These are phyloP conservation scores for Fistulinella cinereoalba DNA, from an alignment of 1,284 basidiomycete species.

Conservation along the genomic window DNA sequence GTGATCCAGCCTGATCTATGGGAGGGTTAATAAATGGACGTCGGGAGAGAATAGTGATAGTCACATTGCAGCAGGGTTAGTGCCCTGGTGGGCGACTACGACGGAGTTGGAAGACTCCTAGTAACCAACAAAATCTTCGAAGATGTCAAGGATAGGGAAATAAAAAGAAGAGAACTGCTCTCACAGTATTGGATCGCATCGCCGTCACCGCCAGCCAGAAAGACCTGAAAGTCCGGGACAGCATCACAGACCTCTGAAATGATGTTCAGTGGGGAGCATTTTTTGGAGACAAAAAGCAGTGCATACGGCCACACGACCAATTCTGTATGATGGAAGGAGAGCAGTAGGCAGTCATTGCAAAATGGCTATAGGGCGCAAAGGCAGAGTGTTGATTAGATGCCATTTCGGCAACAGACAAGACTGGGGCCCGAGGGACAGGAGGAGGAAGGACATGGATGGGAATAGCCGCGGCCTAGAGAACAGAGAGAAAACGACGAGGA, in stretches of 20 bases:
- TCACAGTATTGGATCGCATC: constrained; percentile 38
- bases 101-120: constrained; percentile 28
- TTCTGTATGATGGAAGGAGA: constrained; percentile 35
- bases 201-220: constrained; percentile 40
- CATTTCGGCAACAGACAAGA: constrained; percentile 32
- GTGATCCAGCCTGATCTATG: constrained; percentile 32
- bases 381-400: constrained; percentile 35
- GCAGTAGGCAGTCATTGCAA: constrained; percentile 55
- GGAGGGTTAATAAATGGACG: background rate
- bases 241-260: constrained; percentile 35
- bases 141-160: background rate
- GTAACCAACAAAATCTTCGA: constrained; percentile 38
- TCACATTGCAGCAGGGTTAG: constrained; percentile 31
- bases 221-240: constrained; percentile 35
- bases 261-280: constrained; percentile 2
- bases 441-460: constrained; percentile 7
- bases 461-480: too few relatives aligned
- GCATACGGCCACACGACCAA: constrained; percentile 47
- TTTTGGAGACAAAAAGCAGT: constrained; percentile 4
- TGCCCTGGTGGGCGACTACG: constrained; percentile 37
- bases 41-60: background rate
- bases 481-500: too few relatives aligned
- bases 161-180: constrained; percentile 6
- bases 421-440: constrained; percentile 2
- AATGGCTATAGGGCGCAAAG: constrained; percentile 46